A percentile compares a stretch with the other conserved stretches of the same genome.
Conservation (phyloP, 495 filamentous ascomycete species). For the Aspergillus indologenus region DNA sequence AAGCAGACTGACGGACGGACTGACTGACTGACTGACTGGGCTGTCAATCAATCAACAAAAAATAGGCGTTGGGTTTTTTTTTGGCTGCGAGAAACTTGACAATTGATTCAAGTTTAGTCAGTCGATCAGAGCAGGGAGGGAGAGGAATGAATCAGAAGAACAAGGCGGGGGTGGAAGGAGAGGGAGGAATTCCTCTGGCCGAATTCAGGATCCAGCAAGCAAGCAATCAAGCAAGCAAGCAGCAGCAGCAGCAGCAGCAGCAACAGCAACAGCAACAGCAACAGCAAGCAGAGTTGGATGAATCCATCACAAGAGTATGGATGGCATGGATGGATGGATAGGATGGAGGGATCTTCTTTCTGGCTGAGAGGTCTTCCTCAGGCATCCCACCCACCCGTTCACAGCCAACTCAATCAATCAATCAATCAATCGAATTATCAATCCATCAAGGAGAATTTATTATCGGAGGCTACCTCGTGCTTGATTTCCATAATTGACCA, state of each 20-base stretch:
- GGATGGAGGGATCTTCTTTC: too few relatives aligned
- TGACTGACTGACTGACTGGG: too few relatives aligned
- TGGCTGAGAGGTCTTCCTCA: conserved; percentile 7
- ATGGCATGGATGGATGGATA: not conserved
- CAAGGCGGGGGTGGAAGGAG: not conserved
- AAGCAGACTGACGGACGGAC: too few relatives aligned
- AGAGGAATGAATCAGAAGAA: conserved; percentile 9
- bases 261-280: too few relatives aligned
- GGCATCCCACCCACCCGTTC: not conserved
- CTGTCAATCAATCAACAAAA: conserved; percentile 5
- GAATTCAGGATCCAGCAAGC: conserved; percentile 1
- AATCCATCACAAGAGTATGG: not conserved
- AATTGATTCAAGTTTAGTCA: not conserved
- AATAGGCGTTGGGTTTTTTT: conserved; percentile 3
- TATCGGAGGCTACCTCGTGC: not conserved
- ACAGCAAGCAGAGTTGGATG: not conserved
- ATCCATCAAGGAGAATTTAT: not conserved
- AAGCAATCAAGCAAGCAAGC: not conserved
- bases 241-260: too few relatives aligned
- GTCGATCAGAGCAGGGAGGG: conserved; percentile 1
- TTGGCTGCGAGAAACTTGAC: not conserved
- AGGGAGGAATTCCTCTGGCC: conserved; percentile 5
- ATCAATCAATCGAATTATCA: not conserved
- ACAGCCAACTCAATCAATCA: not conserved
- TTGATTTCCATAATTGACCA: not conserved